A percentile compares a stretch with the other conserved stretches of the same genome.
Evolutionary conservation across 345 rosid species (phyloP).

Genomic region (Syzygium oleosum): DNA sequence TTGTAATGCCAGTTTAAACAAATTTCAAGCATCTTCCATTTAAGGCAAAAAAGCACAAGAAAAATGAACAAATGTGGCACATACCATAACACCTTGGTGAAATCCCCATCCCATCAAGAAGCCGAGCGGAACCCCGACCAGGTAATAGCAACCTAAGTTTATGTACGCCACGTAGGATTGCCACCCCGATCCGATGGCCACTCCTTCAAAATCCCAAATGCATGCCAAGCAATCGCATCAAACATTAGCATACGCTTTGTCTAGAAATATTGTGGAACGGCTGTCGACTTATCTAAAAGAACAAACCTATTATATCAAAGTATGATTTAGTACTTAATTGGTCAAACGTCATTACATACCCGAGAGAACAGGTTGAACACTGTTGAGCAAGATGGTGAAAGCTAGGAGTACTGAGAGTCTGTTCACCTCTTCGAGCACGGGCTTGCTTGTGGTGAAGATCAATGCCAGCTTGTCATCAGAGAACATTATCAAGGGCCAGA

Average conservation of each 20-base stretch:
- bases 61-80: neutral
- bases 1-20: too few relatives aligned
- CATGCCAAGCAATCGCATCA: neutral
- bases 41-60: neutral
- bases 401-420: constrained; percentile 56
- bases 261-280: neutral
- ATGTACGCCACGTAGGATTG: constrained; percentile 83
- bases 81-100: constrained; percentile 67
- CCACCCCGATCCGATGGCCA: constrained; percentile 98
- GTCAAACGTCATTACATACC: constrained; percentile 17
- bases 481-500: constrained; percentile 41
- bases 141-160: constrained; percentile 80
- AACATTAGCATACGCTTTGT: neutral
- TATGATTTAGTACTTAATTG: neutral
- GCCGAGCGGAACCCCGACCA: constrained; percentile 73
- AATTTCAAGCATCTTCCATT: too few relatives aligned
- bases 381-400: constrained; percentile 72
- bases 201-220: constrained; percentile 30
- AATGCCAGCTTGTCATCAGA: constrained; percentile 34
- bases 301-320: neutral
- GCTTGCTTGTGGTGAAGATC: constrained; percentile 53
- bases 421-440: constrained; percentile 46
- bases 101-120: constrained; percentile 84
- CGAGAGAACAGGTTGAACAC: constrained; percentile 80
- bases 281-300: neutral